Percentiles rank a stretch among this genome's conserved stretches.
Evolutionary conservation across 2,329 filamentous ascomycete genomes (phyloP).

Genomic region (Aspergillus versicolor): DNA sequence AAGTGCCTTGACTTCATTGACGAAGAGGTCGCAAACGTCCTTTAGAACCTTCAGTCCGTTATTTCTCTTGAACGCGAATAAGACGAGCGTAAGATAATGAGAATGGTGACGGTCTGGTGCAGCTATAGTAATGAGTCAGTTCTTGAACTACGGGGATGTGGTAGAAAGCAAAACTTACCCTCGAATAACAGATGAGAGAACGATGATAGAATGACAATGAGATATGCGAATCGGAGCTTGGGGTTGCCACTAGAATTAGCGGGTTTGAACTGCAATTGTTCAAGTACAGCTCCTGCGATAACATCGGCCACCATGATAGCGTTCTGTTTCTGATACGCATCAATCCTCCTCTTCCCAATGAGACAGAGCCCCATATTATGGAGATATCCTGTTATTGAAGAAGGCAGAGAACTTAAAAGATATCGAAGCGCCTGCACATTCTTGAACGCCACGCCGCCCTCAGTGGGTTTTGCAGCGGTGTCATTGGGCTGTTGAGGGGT

Average conservation of each 20-base stretch:
- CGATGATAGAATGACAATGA: conserved; percentile 76
- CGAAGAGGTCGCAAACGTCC: conserved; percentile 68
- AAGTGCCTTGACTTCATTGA: conserved; percentile 55
- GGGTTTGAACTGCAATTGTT: conserved; percentile 59
- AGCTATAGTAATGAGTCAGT: conserved; percentile 25
- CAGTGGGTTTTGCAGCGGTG: conserved; percentile 24
- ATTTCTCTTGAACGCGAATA: conserved; percentile 82
- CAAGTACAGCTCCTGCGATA: conserved; percentile 68
- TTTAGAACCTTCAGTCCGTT: conserved; percentile 75
- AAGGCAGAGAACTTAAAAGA: conserved; percentile 74
- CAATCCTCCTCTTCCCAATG: conserved; percentile 70
- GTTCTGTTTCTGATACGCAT: conserved; percentile 63
- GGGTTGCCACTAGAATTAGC: conserved; percentile 50
- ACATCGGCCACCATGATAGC: conserved; percentile 63
- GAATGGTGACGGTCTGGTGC: conserved; percentile 51
- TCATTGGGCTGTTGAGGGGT: conserved; percentile 19
- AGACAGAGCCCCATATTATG: conserved; percentile 81
- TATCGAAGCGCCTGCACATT: conserved; percentile 78
- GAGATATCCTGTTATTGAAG: conserved; percentile 79
- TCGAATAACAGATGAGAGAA: conserved; percentile 79
- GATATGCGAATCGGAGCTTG: conserved; percentile 71
- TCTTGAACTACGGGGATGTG: background rate
- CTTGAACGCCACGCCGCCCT: conserved; percentile 53
- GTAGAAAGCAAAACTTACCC: conserved; percentile 39
- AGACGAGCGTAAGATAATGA: conserved; percentile 66